phyloP scores from a whole-genome alignment of 306 rosid species.

The Luffa acutangula region DNA sequence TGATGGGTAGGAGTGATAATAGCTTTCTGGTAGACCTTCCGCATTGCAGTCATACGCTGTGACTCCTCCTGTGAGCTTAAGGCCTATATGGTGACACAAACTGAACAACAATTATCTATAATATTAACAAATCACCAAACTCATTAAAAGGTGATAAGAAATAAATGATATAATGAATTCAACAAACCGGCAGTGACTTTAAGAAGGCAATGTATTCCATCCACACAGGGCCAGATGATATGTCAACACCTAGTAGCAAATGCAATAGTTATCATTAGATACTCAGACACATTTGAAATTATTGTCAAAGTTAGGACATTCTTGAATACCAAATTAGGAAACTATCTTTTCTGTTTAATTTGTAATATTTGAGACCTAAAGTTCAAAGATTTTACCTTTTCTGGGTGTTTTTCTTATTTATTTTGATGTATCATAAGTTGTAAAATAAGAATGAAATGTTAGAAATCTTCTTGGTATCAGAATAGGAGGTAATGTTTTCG shows the following conservation, averaged over 20 bases:
- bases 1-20: constrained; percentile 90
- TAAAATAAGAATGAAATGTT: background rate
- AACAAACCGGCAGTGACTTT: constrained; percentile 74
- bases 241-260: constrained; percentile 65
- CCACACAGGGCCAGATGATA: constrained; percentile 96
- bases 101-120: constrained; percentile 4
- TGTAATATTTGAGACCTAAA: background rate
- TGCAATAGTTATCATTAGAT: constrained; percentile 12
- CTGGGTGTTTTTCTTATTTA: background rate
- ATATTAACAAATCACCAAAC: background rate
- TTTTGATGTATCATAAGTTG: background rate
- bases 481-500: background rate
- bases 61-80: constrained; percentile 66
- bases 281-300: background rate
- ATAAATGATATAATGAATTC: constrained; percentile 13
- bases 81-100: constrained; percentile 30
- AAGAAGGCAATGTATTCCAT: constrained; percentile 80
- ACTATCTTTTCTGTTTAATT: background rate
- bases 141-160: constrained; percentile 6
- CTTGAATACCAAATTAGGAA: background rate
- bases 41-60: constrained; percentile 68
- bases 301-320: background rate
- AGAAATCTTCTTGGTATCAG: background rate
- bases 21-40: constrained; percentile 84
- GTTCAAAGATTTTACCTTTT: background rate